Percentiles rank a stretch among this genome's conserved stretches.
These are phyloP conservation scores for Canariomyces notabilis DNA, from an alignment of 2,329 filamentous ascomycete species.

Conservation along the genomic window DNA sequence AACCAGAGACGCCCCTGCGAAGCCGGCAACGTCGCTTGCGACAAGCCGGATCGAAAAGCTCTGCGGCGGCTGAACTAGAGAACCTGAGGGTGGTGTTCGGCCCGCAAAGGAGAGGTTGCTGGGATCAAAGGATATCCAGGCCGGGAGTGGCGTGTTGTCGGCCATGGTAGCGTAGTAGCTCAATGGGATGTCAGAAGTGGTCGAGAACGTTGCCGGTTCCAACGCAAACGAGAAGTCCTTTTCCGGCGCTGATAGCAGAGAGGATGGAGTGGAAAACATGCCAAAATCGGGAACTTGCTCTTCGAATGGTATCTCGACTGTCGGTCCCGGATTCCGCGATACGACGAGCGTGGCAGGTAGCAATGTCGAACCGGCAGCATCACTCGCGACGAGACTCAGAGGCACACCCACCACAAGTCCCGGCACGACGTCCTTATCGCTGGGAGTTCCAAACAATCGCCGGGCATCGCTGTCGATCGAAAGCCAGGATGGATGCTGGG, in stretches of 20 bases:
- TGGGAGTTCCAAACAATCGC: slow-evolving; percentile 67
- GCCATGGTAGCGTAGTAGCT: slow-evolving; percentile 73
- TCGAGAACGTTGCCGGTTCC: slow-evolving; percentile 57
- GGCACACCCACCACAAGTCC: slow-evolving; percentile 52
- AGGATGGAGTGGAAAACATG: slow-evolving; percentile 54
- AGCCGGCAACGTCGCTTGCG: slow-evolving; percentile 75
- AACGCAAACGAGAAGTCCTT: slow-evolving; percentile 50
- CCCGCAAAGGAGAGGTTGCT: slow-evolving; percentile 63
- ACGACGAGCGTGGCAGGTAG: slow-evolving; percentile 69
- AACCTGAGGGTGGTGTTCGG: slow-evolving; percentile 59
- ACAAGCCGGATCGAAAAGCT: slow-evolving; percentile 67
- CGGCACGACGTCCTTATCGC: slow-evolving; percentile 41
- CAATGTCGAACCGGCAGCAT: slow-evolving; percentile 56
- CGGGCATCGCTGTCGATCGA: slow-evolving; percentile 60
- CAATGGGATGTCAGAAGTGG: slow-evolving; percentile 43
- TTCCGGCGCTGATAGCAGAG: slow-evolving; percentile 52
- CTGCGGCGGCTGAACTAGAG: slow-evolving; percentile 63
- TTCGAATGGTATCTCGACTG: slow-evolving; percentile 50
- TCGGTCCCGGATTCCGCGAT: slow-evolving; percentile 51
- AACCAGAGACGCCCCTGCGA: slow-evolving; percentile 57
- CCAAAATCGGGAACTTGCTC: slow-evolving; percentile 56
- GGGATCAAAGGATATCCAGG: slow-evolving; percentile 75
- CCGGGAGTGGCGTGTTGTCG: slow-evolving; percentile 76
- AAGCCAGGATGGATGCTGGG: slow-evolving; percentile 66
- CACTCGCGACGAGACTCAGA: slow-evolving; percentile 66